phyloP scores from a whole-genome alignment of 345 rosid genomes.

The Salix exigua region DNA sequence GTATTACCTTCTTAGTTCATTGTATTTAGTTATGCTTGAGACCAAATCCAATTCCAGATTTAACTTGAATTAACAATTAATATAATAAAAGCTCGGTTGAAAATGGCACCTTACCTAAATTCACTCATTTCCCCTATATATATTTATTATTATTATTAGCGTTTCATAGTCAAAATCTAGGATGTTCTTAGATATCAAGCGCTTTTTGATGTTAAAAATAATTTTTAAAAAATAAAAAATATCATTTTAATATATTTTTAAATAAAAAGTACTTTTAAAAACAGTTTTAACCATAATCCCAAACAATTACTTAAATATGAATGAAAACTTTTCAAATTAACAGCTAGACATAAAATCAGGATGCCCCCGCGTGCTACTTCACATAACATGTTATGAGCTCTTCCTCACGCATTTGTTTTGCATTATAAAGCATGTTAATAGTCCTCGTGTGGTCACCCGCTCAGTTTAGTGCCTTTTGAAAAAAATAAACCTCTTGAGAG shows the following conservation, averaged over 20 bases:
- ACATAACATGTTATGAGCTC: too few species aligned
- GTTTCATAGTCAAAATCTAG: too few species aligned
- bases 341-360: not conserved
- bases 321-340: not conserved
- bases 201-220: too few species aligned
- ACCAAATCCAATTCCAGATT: not conserved
- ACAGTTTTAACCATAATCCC: too few species aligned
- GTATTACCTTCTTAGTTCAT: not conserved
- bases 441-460: slow-evolving; percentile 26
- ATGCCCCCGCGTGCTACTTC: not conserved
- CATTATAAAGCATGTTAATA: not conserved
- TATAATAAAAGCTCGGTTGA: not conserved
- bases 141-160: too few species aligned
- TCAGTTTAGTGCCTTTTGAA: slow-evolving; percentile 23
- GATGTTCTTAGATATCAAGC: too few species aligned
- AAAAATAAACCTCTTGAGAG: not conserved
- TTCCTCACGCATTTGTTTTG: too few species aligned
- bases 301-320: too few species aligned
- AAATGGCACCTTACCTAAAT: slow-evolving; percentile 16
- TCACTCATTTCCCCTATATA: not conserved
- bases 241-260: too few species aligned
- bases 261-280: too few species aligned
- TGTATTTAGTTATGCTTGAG: not conserved
- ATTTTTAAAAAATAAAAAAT: too few species aligned
- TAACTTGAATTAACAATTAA: not conserved